A percentile compares a stretch with the other conserved stretches of the same genome.
phyloP scores from a whole-genome alignment of 1,139 yeast species.

The Blastobotrys aristatus region DNA sequence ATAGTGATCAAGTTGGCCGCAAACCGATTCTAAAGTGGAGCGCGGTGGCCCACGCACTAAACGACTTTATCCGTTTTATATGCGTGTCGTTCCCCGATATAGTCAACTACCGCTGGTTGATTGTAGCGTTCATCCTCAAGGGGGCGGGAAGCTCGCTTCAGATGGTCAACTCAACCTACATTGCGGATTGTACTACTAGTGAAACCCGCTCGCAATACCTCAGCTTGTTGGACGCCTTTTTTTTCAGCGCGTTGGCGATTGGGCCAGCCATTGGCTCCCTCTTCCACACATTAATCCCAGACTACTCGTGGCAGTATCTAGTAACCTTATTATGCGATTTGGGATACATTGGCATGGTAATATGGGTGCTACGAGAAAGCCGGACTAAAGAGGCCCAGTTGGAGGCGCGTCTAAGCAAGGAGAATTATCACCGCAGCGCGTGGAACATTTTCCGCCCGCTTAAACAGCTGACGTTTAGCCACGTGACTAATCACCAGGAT shows the following conservation, averaged over 20 bases:
- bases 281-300: constrained; percentile 27
- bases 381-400: constrained; percentile 36
- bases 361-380: constrained; percentile 53
- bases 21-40: constrained; percentile 42
- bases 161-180: constrained; percentile 54
- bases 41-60: constrained; percentile 29
- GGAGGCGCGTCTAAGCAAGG: background rate
- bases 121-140: constrained; percentile 39
- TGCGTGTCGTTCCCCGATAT: constrained; percentile 29
- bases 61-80: constrained; percentile 23
- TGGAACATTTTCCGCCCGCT: constrained; percentile 43
- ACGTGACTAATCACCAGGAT: constrained; percentile 37
- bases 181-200: constrained; percentile 62
- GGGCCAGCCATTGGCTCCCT: constrained; percentile 62
- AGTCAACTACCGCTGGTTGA: constrained; percentile 38
- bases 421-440: background rate
- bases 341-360: constrained; percentile 35
- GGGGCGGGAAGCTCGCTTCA: constrained; percentile 56
- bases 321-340: constrained; percentile 23
- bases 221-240: constrained; percentile 52
- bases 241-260: constrained; percentile 55
- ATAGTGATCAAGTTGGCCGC: constrained; percentile 63
- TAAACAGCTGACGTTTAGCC: constrained; percentile 33
- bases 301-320: constrained; percentile 30
- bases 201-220: constrained; percentile 49